Conservation (phyloP, 306 rosid genomes). For the Morella rubra region DNA sequence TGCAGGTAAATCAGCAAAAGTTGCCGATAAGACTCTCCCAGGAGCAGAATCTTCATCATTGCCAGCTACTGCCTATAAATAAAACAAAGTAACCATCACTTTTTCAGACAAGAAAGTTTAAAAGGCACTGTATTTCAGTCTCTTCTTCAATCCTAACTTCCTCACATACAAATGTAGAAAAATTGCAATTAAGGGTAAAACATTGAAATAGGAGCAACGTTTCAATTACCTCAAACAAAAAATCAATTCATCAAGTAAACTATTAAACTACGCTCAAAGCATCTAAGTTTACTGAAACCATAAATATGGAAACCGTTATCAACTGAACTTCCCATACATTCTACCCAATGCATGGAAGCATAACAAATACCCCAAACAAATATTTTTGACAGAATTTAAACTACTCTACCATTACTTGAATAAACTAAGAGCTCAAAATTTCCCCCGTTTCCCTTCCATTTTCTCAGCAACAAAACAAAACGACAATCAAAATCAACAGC, state of each 20-base stretch:
- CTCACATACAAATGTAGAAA: too few species aligned
- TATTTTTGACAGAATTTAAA: too few species aligned
- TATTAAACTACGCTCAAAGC: too few species aligned
- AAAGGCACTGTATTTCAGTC: neutral
- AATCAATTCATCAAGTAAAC: too few species aligned
- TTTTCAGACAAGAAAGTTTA: neutral
- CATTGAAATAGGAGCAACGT: neutral
- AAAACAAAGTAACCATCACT: neutral
- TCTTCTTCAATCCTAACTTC: neutral
- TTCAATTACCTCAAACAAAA: neutral
- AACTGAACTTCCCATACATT: too few species aligned
- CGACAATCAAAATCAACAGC: neutral
- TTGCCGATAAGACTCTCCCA: constrained; percentile 58
- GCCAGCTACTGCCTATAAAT: constrained; percentile 23
- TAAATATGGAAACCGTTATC: too few species aligned
- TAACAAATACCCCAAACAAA: too few species aligned
- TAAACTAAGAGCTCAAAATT: too few species aligned
- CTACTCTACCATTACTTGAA: too few species aligned
- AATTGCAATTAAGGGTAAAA: too few species aligned
- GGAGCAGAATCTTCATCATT: constrained; percentile 8
- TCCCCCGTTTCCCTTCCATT: neutral
- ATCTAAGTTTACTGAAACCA: too few species aligned
- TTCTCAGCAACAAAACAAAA: neutral
- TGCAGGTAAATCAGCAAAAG: constrained; percentile 83
- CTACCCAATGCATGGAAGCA: too few species aligned